Percentiles rank a stretch among this genome's conserved stretches.
Conservation (phyloP, 768 basidiomycete species). For the Tricholoma saponaceum region DNA sequence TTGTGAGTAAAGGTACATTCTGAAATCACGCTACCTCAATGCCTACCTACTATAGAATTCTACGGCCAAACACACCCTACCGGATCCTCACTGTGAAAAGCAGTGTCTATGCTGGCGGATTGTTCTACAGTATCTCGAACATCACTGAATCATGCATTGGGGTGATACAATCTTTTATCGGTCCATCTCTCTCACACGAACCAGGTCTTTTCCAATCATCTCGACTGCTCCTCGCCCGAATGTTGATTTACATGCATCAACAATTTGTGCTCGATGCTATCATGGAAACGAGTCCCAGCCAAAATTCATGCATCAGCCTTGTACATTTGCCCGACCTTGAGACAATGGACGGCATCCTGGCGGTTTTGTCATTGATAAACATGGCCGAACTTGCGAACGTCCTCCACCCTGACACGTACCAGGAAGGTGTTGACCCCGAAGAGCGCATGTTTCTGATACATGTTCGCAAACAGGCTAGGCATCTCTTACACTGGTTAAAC, state of each 20-base stretch:
- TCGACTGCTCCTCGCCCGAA: neutral
- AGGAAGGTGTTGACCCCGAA: neutral
- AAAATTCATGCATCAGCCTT: neutral
- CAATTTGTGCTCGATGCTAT: neutral
- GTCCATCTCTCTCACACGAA: neutral
- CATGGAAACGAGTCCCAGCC: neutral
- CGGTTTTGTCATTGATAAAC: neutral
- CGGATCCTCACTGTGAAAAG: neutral
- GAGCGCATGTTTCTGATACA: neutral
- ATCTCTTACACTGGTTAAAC: neutral
- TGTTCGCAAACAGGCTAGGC: neutral
- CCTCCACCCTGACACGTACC: neutral
- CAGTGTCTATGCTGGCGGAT: neutral
- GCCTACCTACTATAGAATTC: neutral
- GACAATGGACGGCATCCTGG: neutral
- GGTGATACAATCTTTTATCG: neutral
- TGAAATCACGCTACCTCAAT: neutral
- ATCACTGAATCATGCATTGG: neutral
- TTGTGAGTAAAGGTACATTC: neutral
- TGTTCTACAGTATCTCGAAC: neutral
- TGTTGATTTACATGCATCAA: neutral
- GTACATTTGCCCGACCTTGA: neutral
- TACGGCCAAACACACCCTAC: neutral
- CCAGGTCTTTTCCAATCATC: neutral
- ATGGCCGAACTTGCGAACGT: neutral